A percentile compares a stretch with the other conserved stretches of the same genome.
Evolutionary conservation across 1,284 basidiomycete species (phyloP).

Genomic region (Ceratobasidium sp.): DNA sequence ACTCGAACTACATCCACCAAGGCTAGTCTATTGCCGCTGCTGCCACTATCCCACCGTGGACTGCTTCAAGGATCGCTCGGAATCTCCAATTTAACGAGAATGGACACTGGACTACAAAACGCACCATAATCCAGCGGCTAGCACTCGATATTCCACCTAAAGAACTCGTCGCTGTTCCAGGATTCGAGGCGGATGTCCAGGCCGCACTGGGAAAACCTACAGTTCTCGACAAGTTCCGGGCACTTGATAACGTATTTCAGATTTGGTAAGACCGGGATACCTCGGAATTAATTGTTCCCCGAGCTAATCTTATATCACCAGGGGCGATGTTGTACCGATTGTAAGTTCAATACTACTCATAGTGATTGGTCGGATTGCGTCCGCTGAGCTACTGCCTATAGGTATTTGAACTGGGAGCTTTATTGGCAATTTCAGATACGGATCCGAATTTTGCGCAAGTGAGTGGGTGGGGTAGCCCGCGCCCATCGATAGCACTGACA

Average conservation of each 20-base stretch:
- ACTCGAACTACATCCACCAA: constrained; percentile 24
- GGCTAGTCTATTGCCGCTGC: constrained; percentile 24
- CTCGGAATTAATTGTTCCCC: too few species aligned
- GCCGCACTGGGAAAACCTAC: constrained; percentile 7
- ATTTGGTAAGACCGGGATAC: constrained; percentile 12
- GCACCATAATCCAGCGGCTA: constrained; percentile 12
- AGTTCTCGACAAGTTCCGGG: constrained; percentile 13
- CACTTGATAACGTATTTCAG: constrained; percentile 2
- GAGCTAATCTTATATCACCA: too few species aligned
- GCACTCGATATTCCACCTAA: neutral
- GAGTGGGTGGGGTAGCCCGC: neutral
- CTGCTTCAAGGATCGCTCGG: neutral
- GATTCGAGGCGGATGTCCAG: constrained; percentile 5
- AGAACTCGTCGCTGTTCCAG: neutral
- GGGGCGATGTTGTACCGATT: constrained; percentile 39
- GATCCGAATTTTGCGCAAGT: neutral
- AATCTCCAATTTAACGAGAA: neutral
- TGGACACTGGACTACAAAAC: constrained; percentile 19
- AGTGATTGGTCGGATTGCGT: neutral
- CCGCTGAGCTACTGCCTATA: neutral
- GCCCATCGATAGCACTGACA: neutral
- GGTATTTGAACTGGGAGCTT: constrained; percentile 31
- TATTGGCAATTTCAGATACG: constrained; percentile 16
- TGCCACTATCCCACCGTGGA: neutral
- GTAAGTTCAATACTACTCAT: constrained; percentile 3